Percentiles rank a stretch among this genome's conserved stretches.
Evolutionary conservation across 176 grass and related monocot species (phyloP).

Genomic region (Pontederia paniculata): DNA sequence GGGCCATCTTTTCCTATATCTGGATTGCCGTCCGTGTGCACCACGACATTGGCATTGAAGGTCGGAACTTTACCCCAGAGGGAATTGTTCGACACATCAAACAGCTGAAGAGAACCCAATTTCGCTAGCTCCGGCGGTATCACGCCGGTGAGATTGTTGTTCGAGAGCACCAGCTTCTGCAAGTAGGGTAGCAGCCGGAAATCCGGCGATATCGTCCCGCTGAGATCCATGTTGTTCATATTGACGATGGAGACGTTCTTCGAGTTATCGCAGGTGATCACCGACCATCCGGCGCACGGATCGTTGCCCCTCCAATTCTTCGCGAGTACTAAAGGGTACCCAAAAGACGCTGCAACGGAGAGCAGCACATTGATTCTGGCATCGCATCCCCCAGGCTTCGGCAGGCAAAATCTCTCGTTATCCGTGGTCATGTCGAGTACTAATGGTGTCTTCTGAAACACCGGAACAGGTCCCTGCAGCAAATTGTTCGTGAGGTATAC

Average conservation of each 20-base stretch:
- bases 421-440: not conserved
- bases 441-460: slow-evolving; percentile 3
- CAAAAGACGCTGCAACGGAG: not conserved
- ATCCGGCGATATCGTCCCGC: slow-evolving; percentile 14
- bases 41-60: slow-evolving; percentile 4
- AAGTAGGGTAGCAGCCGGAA: slow-evolving; percentile 4
- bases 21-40: slow-evolving; percentile 2
- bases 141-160: slow-evolving; percentile 18
- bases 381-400: not conserved
- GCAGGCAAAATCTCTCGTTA: slow-evolving; percentile 14
- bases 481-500: slow-evolving; percentile 23
- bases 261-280: slow-evolving; percentile 7
- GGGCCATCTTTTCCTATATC: slow-evolving; percentile 4
- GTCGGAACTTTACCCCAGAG: slow-evolving; percentile 11
- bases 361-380: slow-evolving; percentile 6
- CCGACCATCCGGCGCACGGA: slow-evolving; percentile 2
- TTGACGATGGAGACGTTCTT: not conserved
- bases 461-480: slow-evolving; percentile 25
- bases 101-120: not conserved
- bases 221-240: slow-evolving; percentile 4
- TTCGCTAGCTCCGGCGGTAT: slow-evolving; percentile 4
- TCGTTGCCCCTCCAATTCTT: slow-evolving; percentile 13
- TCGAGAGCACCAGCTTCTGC: slow-evolving; percentile 6
- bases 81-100: slow-evolving; percentile 20
- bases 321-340: slow-evolving; percentile 1